Base-by-base conservation (phyloP, 345 rosid species). In the Corchorus olitorius region DNA sequence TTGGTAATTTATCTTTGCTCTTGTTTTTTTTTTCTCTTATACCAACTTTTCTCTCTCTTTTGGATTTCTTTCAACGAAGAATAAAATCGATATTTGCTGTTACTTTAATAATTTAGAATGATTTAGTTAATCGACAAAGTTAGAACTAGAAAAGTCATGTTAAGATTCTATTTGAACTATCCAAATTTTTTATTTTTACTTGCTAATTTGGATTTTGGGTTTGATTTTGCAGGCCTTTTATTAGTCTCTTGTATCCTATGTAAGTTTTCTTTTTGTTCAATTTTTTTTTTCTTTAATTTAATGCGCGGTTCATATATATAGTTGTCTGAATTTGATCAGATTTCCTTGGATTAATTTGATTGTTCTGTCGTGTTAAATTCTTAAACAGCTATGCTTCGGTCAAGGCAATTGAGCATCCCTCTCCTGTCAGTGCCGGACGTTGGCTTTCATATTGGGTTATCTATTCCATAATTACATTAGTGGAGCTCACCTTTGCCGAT, bases 391-490 rank as follows among this genome's bases (percentile, higher is more conserved):
- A 93, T 81, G 98, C 96, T 27, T 91, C 99, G 6, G 81, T 95
- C 2, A 83, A 85, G 81, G 98, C 98, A 56, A 93, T 91, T 80
- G 98, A 96, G 89, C 89, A 94, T 39, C 90, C 88, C 65, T 91
- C 98, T 74, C 91, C 81, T 8, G 82, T 81, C 34, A 98, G 91
- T 83, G 99, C 93, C 81, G 86, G 87, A 79, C 98, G 93, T 61
- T 93, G 98, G 99, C 92, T 96, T 53, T 89, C 98, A 48, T 96
- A 96, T 75, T 93, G 98, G 97, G 93, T 96, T 65, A 92, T 96
- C 46, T 94, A 96, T 77, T 96, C 97, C 11, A 81, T 94, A 86
- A 86, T 90, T 72, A 84, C 99, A 5, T 93, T 96, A 77, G 78
- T 92, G 39, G 99, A 96, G 87, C 98, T 93, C 79, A 95, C 99